Evolutionary conservation across 1,284 basidiomycete species (phyloP), one percentile per base, ranked within the genome.

Genomic region (Cutaneotrichosporon cyanovorans): DNA sequence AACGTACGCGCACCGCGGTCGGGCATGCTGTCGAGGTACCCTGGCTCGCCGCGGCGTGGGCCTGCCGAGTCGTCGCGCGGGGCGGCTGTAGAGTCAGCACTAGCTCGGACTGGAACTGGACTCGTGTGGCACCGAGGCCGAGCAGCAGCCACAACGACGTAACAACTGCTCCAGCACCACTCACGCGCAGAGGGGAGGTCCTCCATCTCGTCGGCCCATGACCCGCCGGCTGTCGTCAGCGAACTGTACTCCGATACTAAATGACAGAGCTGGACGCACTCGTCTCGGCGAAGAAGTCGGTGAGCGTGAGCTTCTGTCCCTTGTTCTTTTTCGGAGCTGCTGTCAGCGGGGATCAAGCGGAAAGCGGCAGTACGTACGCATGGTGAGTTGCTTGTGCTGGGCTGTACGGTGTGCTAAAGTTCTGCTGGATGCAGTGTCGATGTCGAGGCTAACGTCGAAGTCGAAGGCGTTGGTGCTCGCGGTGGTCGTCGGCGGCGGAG

Each of bases 201-300:
- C 42, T 45, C 45, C 46, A 49, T 50, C 47, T 50, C 50, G 42
- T 47, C 53, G 30, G 50, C 51, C 37, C 36, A 38, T 19, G 22
- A 38, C 16, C 37, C 28, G 34, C 46, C 38, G 34, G 21, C 40
- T 42, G 37, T 5, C 25, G 21, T 46, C 30, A 51, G 50, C 28
- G 15, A 12, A 20, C 16, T 21, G 14, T 33, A 5, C 15, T 15
- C 16, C 18, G 25, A 15, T 6, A 11, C n/a, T 25, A n/a, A n/a
- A n/a, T n/a, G n/a, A n/a, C n/a, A n/a, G n/a, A n/a, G n/a, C n/a
- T n/a, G 15, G 8, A 12, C 20, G n/a, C 19, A 74, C 83, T 58
- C 88, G 88, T 78, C 71, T 92, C 86, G 37, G 80, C 85, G 59
- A 95, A 79, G 76, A 95, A 95, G 72, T 85, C 87, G 73, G 82